Conservation (phyloP, 176 grass and related monocot species). For the sorghum (Sorghum bicolor) region DNA sequence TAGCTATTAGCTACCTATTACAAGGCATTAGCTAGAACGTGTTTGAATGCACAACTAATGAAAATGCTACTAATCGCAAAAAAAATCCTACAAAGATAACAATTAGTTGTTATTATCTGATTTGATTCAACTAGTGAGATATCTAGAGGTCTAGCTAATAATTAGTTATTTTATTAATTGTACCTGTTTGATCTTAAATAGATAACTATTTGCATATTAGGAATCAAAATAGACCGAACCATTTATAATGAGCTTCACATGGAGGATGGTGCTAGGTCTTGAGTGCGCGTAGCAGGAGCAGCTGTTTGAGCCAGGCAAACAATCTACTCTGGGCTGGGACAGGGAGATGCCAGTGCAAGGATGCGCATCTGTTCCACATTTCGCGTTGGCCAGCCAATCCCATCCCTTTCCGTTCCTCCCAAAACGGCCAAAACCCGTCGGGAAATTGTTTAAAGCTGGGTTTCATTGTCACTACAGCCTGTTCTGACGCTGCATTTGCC, state of each 20-base stretch:
- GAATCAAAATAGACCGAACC: too few species aligned
- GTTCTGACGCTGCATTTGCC: slow-evolving; percentile 38
- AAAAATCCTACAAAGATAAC: too few species aligned
- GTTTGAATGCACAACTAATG: too few species aligned
- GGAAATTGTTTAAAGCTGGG: neutral
- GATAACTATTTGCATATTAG: too few species aligned
- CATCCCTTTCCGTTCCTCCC: neutral
- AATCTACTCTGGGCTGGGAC: slow-evolving; percentile 7
- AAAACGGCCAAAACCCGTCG: slow-evolving; percentile 14
- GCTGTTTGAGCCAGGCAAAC: neutral
- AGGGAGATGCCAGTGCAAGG: slow-evolving; percentile 42
- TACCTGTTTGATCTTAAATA: too few species aligned
- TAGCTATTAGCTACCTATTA: too few species aligned
- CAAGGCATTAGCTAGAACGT: too few species aligned
- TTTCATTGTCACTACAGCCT: slow-evolving; percentile 46
- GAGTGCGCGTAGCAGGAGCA: slow-evolving; percentile 11
- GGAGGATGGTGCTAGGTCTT: neutral
- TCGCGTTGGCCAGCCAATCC: slow-evolving; percentile 29
- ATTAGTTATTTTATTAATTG: too few species aligned
- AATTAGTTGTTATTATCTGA: too few species aligned
- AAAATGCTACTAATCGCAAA: too few species aligned
- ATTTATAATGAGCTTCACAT: neutral
- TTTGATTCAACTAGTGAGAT: too few species aligned
- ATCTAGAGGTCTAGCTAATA: too few species aligned
- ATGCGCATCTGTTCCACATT: slow-evolving; percentile 40